phyloP scores from a whole-genome alignment of 2,329 filamentous ascomycete genomes.

The Sclerotinia trifoliorum region DNA sequence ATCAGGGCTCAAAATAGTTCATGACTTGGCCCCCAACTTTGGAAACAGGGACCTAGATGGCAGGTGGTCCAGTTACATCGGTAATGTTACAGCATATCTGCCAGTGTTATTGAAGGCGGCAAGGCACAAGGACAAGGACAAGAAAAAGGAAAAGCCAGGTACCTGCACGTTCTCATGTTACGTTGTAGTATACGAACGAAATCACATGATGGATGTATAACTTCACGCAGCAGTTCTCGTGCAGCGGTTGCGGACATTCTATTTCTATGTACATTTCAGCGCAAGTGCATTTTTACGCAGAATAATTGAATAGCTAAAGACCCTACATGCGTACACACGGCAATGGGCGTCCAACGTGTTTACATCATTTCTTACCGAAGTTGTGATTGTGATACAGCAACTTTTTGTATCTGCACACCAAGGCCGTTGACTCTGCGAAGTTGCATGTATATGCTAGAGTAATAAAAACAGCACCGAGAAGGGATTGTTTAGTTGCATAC shows the following conservation, averaged over 20 bases:
- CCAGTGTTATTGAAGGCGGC: neutral
- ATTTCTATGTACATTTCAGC: neutral
- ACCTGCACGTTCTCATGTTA: slow-evolving; percentile 6
- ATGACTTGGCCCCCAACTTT: neutral
- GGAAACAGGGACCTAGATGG: neutral
- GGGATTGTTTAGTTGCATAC: slow-evolving; percentile 11
- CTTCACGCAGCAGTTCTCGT: slow-evolving; percentile 18
- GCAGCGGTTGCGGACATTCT: slow-evolving; percentile 5
- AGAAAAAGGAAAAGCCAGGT: neutral
- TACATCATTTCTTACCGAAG: neutral
- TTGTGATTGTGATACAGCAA: neutral
- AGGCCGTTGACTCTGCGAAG: neutral
- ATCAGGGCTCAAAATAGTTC: neutral
- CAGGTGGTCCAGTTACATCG: slow-evolving; percentile 1
- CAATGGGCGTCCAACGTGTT: neutral
- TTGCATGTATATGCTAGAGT: neutral
- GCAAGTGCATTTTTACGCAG: neutral
- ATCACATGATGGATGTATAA: slow-evolving; percentile 19
- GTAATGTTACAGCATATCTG: neutral
- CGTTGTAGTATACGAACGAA: slow-evolving; percentile 10
- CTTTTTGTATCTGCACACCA: neutral
- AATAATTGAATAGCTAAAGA: neutral
- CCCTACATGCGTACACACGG: neutral
- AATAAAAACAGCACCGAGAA: neutral
- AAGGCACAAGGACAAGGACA: neutral